A percentile compares a stretch with the other conserved stretches of the same genome.
Conservation (phyloP, 257 asterid species). For the Solanum bukasovii region DNA sequence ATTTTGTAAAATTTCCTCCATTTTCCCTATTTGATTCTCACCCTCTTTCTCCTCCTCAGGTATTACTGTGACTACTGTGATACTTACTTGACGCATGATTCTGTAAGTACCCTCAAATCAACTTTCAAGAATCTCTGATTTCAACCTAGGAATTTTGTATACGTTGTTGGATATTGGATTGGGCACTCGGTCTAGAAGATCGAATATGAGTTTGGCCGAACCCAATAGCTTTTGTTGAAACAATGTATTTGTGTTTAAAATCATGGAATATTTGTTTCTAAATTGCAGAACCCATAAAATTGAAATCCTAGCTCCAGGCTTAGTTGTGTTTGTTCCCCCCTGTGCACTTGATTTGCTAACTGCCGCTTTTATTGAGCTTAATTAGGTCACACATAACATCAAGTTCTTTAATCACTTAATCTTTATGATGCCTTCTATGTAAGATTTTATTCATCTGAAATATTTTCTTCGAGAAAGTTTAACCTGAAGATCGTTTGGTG, state of each 20-base stretch:
- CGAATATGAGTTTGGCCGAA: not conserved
- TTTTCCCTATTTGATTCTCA: not conserved
- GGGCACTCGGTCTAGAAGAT: not conserved
- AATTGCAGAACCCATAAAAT: not conserved
- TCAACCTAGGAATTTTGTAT: not conserved
- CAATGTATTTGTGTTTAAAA: not conserved
- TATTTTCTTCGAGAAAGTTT: not conserved
- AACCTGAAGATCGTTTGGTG: not conserved
- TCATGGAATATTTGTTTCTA: not conserved
- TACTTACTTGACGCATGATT: constrained; percentile 18
- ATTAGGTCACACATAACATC: not conserved
- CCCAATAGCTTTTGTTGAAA: not conserved
- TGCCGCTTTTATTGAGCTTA: not conserved
- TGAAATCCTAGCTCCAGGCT: not conserved
- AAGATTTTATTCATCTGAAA: not conserved
- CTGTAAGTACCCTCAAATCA: not conserved
- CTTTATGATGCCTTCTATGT: not conserved
- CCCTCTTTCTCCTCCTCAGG: not conserved
- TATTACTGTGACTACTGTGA: constrained; percentile 21
- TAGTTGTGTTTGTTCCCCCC: not conserved
- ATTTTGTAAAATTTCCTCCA: not conserved
- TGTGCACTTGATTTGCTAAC: not conserved
- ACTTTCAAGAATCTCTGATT: not conserved
- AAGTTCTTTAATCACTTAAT: not conserved
- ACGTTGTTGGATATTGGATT: not conserved